Evolutionary conservation across 768 basidiomycete genomes (phyloP), one percentile per base, ranked within the genome.

Genomic region (Suillus subalutaceus): DNA sequence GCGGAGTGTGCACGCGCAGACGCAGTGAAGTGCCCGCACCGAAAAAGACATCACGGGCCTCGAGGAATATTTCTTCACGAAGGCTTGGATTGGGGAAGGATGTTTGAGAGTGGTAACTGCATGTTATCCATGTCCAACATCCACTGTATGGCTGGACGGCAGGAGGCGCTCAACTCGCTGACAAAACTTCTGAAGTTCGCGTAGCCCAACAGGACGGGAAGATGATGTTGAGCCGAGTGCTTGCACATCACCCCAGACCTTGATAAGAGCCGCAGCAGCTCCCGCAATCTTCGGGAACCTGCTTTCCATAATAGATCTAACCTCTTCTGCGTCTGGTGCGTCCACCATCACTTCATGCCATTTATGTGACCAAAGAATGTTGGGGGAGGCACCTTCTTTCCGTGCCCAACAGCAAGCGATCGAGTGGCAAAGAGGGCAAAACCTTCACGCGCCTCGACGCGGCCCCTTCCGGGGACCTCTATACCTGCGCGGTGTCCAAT

Each of bases 341-440:
- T 80, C 73, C 16, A 97, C 73, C 16, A 82, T 69, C 23, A 96
- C 80, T 66, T 96, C 92, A 58, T 84, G 79, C 72, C 94, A 96
- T 72, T 93, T 93, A 74, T 95, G 91, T 1, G 90, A 15, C 94
- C 95, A 70, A 93, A 90, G 79, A 98, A 99, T 1, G 83, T 81
- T 1, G 94, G 81, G 0, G 80, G 68, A 1, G 88, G 80, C 71
- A 90, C 87, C 1, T 73, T 76, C 23, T 82, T 84, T 40, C 75
- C 81, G 48, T 79, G 74, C 3, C 84, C 83, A 5, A 85, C 82
- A 7, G 78, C 68, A 5, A 86, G 76, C 1, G 94, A 96, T 58
- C 97, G 81, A 7, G 96, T 98, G 0, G 93, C 96, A 72, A 98
- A 97, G 18, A 99, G 74, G 46, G 90, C 88, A 77, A 99, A 99